Evolutionary conservation across 495 filamentous ascomycete genomes (phyloP).

Genomic region (Podospora australis): DNA sequence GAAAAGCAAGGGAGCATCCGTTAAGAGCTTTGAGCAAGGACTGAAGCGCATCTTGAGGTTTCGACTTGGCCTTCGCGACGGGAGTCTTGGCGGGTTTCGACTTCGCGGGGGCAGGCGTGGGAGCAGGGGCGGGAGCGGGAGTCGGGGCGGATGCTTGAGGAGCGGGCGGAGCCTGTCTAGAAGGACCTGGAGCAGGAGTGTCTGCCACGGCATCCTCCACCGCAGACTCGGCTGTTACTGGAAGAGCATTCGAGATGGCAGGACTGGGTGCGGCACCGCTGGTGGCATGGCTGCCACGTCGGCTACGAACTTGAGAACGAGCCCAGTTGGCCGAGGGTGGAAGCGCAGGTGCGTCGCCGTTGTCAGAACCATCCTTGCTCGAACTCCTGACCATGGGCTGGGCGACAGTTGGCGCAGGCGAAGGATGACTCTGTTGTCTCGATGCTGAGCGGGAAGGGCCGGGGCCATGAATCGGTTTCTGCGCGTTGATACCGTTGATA

Average conservation of each 20-base stretch:
- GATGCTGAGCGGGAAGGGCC: slow-evolving; percentile 44
- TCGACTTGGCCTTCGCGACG: slow-evolving; percentile 11
- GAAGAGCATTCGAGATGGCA: slow-evolving; percentile 55
- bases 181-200: background rate
- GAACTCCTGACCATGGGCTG: slow-evolving; percentile 68
- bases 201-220: slow-evolving; percentile 23
- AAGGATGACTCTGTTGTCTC: slow-evolving; percentile 45
- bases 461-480: slow-evolving; percentile 50
- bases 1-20: slow-evolving; percentile 22
- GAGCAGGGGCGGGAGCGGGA: slow-evolving; percentile 1
- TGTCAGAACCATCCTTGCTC: slow-evolving; percentile 68
- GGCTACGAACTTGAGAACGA: slow-evolving; percentile 65
- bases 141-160: background rate
- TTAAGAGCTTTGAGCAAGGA: slow-evolving; percentile 30
- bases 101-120: background rate
- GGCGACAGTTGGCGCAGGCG: slow-evolving; percentile 49
- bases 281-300: slow-evolving; percentile 68
- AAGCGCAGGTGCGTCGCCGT: slow-evolving; percentile 74
- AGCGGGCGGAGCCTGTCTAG: background rate
- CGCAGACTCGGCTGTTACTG: slow-evolving; percentile 42
- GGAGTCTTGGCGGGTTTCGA: slow-evolving; percentile 4
- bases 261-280: slow-evolving; percentile 79
- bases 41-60: slow-evolving; percentile 17
- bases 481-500: slow-evolving; percentile 82
- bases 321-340: slow-evolving; percentile 94